Base-by-base conservation (phyloP, 2,329 filamentous ascomycete genomes). In the Fusarium cyanostomum region DNA sequence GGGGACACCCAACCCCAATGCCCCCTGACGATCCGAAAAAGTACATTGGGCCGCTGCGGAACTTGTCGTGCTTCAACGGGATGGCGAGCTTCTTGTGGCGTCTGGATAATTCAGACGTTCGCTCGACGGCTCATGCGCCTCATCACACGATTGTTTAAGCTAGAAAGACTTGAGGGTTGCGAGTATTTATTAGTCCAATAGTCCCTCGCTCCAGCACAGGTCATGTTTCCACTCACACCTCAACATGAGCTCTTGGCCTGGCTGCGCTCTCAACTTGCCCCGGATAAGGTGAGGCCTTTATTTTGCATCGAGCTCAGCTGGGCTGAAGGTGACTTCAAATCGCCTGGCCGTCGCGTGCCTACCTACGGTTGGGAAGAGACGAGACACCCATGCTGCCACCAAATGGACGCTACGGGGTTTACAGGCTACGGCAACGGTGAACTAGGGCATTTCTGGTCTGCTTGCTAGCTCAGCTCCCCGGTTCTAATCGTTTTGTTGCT, bases 391-490 rank as follows among this genome's bases (percentile, higher is more conserved):
- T 21, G 21, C 21, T 21, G 6, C 21, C 27, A 52, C 50, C 37
- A n/a, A 50, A 34, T 52, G 52, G 39, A 45, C 62, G 62, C 61
- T 50, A 63, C 53, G 34, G 42, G 52, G 34, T 57, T 50, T 61
- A 52, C 56, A 56, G 54, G 55, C 57, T 30, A 53, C 46, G 45
- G 59, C 65, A 68, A 62, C 63, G 56, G 64, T 59, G 57, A 60
- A 59, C 65, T 70, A 69, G 66, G 30, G 45, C 34, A 48, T 66
- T 66, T 54, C 58, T 66, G 51, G 52, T 37, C 21, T 51, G 56
- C 48, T 63, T 44, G 46, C 54, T 54, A 51, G 50, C 51, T 64
- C 56, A 56, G 52, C 64, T 67, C 66, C 63, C 66, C 66, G 66
- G 60, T 66, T 56, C 52, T 45, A 52, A 48, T 56, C 43, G 49